Conservation (phyloP, 192 early-diverging fungal genomes). For the Umbelopsis sp. region DNA sequence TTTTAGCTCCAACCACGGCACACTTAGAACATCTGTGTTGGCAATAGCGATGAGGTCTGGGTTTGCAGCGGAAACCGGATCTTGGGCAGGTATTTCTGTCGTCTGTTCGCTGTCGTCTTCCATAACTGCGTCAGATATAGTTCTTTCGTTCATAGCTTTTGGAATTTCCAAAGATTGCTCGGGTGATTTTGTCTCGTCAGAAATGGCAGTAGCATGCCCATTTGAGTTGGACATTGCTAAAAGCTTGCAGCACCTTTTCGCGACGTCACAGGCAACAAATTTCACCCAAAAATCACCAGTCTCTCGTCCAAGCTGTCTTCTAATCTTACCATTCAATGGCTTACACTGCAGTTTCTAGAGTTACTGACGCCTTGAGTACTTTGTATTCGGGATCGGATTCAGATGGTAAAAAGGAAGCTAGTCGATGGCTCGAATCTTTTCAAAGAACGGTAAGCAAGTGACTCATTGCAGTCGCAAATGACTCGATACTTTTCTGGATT, state of each 20-base stretch:
- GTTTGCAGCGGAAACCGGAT: background rate
- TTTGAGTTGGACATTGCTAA: conserved; percentile 21
- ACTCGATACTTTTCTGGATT: background rate
- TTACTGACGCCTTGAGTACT: conserved; percentile 48
- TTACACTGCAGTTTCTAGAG: conserved; percentile 28
- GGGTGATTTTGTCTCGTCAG: background rate
- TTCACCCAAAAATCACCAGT: background rate
- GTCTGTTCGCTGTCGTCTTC: conserved; percentile 1
- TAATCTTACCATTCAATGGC: conserved; percentile 27
- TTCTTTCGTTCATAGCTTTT: conserved; percentile 3
- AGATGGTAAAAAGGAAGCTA: conserved; percentile 59
- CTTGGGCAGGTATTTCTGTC: background rate
- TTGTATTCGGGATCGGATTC: conserved; percentile 48
- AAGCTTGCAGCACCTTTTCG: background rate
- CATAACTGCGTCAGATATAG: background rate
- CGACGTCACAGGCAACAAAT: conserved; percentile 7
- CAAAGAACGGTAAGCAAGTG: conserved; percentile 77
- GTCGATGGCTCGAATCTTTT: conserved; percentile 81
- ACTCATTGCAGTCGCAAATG: background rate
- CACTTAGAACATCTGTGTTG: background rate
- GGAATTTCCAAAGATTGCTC: background rate
- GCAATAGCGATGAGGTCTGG: conserved; percentile 1
- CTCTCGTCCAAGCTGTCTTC: background rate
- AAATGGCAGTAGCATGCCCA: conserved; percentile 16
- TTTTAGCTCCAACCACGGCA: background rate